Evolutionary conservation across 208 protist genomes (phyloP).

Genomic region (Balamuthia mandrillaris): DNA sequence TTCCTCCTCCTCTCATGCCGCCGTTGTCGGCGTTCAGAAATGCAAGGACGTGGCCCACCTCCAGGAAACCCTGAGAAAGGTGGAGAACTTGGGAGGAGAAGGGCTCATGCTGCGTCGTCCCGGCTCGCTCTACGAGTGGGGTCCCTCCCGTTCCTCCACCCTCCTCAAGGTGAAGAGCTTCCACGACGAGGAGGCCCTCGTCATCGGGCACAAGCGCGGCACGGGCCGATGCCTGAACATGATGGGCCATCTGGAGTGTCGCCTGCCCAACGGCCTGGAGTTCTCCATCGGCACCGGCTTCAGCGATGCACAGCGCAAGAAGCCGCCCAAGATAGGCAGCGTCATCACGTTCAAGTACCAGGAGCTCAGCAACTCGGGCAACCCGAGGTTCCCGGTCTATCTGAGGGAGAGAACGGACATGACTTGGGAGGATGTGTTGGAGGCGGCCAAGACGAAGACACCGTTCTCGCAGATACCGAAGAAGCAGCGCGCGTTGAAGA

Average conservation of each 20-base stretch:
- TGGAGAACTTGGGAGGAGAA: constrained; percentile 39
- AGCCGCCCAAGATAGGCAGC: constrained; percentile 51
- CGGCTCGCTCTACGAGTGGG: constrained; percentile 56
- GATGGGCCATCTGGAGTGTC: constrained; percentile 42
- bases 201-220: constrained; percentile 41
- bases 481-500: neutral
- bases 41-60: too few relatives aligned
- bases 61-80: too few relatives aligned
- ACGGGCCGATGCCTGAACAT: neutral
- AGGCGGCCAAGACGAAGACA: neutral
- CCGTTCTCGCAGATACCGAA: neutral
- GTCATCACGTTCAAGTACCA: constrained; percentile 69
- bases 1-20: too few relatives aligned
- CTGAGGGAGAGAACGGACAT: constrained; percentile 41
- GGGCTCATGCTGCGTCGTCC: constrained; percentile 63
- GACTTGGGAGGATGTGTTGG: constrained; percentile 20
- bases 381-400: constrained; percentile 59
- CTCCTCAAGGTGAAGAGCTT: constrained; percentile 70
- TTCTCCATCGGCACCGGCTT: constrained; percentile 66
- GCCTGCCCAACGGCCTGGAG: constrained; percentile 47
- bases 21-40: too few relatives aligned
- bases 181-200: constrained; percentile 59
- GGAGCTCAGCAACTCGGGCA: constrained; percentile 51
- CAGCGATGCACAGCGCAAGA: constrained; percentile 47
- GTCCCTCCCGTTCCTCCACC: constrained; percentile 47